Conservation (phyloP, 768 basidiomycete species). For the Rhodotorula diobovata region DNA sequence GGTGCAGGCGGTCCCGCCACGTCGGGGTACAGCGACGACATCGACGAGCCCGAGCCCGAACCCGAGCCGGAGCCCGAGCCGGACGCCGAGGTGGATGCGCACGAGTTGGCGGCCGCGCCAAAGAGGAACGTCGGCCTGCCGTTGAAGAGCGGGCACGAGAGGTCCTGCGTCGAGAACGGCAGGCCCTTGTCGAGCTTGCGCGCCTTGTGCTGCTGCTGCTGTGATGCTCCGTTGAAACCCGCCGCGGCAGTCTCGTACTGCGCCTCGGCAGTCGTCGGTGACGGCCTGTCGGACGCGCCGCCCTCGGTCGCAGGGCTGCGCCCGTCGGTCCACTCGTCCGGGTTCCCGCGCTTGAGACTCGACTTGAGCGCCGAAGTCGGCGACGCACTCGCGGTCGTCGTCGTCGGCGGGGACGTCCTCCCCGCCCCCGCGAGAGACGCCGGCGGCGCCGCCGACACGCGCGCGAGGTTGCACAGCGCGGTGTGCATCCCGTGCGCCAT, state of each 20-base stretch:
- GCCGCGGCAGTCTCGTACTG: neutral
- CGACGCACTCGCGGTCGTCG: neutral
- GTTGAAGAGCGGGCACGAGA: constrained; percentile 20
- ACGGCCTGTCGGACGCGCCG: neutral
- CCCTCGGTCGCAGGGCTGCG: constrained; percentile 1
- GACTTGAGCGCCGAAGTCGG: neutral
- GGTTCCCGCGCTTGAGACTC: constrained; percentile 15
- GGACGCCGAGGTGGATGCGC: neutral
- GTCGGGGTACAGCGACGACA: no score
- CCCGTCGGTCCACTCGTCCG: constrained; percentile 20
- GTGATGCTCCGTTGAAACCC: neutral
- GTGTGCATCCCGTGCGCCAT: constrained; percentile 13
- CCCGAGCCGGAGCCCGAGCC: no score
- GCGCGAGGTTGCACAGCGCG: constrained; percentile 7
- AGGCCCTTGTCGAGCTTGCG: neutral
- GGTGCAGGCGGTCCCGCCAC: no score
- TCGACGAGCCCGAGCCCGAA: no score
- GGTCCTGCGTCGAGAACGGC: constrained; percentile 34
- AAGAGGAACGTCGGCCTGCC: constrained; percentile 24
- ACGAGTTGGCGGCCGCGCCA: neutral
- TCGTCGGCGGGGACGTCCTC: no score
- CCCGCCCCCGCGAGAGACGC: neutral
- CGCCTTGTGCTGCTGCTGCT: neutral
- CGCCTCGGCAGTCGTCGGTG: neutral
- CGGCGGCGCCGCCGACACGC: neutral